Conservation (phyloP, 2,329 filamentous ascomycete species). For the Apiospora sp. region DNA sequence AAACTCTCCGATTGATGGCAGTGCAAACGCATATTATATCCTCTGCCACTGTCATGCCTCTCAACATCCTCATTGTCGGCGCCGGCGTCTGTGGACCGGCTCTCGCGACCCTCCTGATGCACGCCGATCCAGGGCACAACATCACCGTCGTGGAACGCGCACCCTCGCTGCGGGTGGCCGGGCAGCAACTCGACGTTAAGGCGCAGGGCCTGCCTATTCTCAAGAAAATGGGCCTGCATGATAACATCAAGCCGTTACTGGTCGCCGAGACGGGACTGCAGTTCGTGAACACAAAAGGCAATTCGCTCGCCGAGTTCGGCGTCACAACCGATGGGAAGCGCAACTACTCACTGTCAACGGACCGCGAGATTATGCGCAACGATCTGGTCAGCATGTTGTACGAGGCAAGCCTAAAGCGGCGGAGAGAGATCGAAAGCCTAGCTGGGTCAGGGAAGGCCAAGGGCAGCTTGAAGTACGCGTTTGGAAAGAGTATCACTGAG, state of each 20-base stretch:
- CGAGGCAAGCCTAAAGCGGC: constrained; percentile 43
- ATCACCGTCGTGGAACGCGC: constrained; percentile 51
- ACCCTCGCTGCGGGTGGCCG: constrained; percentile 44
- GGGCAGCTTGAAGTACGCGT: constrained; percentile 42
- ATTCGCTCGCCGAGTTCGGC: constrained; percentile 47
- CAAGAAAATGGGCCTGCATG: constrained; percentile 48
- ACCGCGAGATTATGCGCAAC: constrained; percentile 68
- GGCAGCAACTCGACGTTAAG: constrained; percentile 55
- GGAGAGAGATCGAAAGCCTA: constrained; percentile 31
- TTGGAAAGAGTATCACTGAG: constrained; percentile 40
- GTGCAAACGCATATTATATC: not conserved
- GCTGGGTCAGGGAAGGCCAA: constrained; percentile 36
- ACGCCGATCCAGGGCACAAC: not conserved
- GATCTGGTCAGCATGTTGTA: constrained; percentile 61
- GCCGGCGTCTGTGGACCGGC: constrained; percentile 38
- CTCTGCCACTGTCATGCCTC: not conserved
- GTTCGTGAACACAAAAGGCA: constrained; percentile 52
- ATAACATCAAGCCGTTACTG: constrained; percentile 43
- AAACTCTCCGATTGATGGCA: not conserved
- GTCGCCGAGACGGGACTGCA: constrained; percentile 58
- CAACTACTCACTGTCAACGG: constrained; percentile 56
- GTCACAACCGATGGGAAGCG: constrained; percentile 51
- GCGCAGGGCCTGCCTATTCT: constrained; percentile 49
- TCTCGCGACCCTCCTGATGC: constrained; percentile 22
- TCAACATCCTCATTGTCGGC: constrained; percentile 28